phyloP scores from a whole-genome alignment of 306 rosid genomes.

The Casuarina cunninghamiana region DNA sequence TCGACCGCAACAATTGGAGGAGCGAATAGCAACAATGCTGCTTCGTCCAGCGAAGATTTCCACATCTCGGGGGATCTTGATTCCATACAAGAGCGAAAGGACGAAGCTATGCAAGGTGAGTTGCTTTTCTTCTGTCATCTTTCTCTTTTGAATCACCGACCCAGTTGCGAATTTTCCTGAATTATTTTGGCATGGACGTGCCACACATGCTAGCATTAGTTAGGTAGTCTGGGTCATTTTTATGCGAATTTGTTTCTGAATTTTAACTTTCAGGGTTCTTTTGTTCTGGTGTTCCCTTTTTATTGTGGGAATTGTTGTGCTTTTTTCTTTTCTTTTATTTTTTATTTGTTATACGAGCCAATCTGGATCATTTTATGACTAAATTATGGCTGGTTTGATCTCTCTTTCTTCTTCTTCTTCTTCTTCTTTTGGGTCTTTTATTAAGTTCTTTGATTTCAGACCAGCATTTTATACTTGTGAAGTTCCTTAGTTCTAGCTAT shows the following conservation, averaged over 20 bases:
- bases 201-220: not conserved
- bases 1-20: slow-evolving; percentile 73
- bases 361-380: not conserved
- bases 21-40: slow-evolving; percentile 37
- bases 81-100: slow-evolving; percentile 70
- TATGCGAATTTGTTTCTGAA: not conserved
- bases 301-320: not conserved
- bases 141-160: not conserved
- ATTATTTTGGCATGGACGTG: not conserved
- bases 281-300: not conserved
- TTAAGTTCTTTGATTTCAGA: not conserved
- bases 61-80: slow-evolving; percentile 58
- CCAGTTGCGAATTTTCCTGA: not conserved
- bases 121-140: not conserved
- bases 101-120: slow-evolving; percentile 78
- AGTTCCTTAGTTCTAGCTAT: not conserved
- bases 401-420: too few species aligned
- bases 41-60: slow-evolving; percentile 63
- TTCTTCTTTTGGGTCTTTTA: too few species aligned
- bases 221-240: not conserved
- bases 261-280: not conserved
- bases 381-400: not conserved
- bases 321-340: not conserved
- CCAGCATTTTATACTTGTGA: not conserved
- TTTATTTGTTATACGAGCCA: not conserved